Base-by-base conservation (phyloP, 805 yeast genomes). In the Vanderwaltozyma verrucispora region DNA sequence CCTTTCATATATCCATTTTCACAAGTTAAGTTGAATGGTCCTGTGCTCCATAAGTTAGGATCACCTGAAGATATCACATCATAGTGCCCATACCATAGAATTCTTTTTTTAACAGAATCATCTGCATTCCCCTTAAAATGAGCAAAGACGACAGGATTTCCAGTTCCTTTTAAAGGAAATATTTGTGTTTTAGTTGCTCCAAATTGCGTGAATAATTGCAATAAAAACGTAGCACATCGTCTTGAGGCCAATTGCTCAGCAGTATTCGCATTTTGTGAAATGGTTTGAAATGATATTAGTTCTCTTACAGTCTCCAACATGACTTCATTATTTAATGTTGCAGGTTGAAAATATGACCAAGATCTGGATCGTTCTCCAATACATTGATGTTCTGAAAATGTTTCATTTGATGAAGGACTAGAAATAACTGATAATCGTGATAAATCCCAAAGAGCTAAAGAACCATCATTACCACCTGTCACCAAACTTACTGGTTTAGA, bases 31-130 rank as follows among this genome's bases (percentile, higher is more conserved):
- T 63, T 60, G 54, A 81, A 92, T 0, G 97, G 97, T 44, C 80
- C 78, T 0, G 92, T 73, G 8, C 65, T 56, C 96, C 97, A 89
- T 23, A 67, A 67, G 5, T 66, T 68, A 17, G 65, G 62, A 35
- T 69, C 69, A 25, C 74, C 72, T 0, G 94, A 94, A 41, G 81
- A 83, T 29, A 89, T 86, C 20, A 89, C 96, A 60, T 89, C 98
- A 54, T 92, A 89, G 65, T 89, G 98, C 1, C 95, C 97, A 59
- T 89, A 89, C 81, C 94, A 89, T 33, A 89, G 57, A 4, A 86
- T 68, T 39, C 83, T 65, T 32, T 75, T 60, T 21, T 50, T 50
- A 15, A 39, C 30, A 3, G 25, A 21, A 15, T 21, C 33, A 5
- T 37, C 32, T 9, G 39, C 35, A 30, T 70, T 73, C 4, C 75